Conservation (phyloP, 306 rosid species). For the Inga leiocalycina region DNA sequence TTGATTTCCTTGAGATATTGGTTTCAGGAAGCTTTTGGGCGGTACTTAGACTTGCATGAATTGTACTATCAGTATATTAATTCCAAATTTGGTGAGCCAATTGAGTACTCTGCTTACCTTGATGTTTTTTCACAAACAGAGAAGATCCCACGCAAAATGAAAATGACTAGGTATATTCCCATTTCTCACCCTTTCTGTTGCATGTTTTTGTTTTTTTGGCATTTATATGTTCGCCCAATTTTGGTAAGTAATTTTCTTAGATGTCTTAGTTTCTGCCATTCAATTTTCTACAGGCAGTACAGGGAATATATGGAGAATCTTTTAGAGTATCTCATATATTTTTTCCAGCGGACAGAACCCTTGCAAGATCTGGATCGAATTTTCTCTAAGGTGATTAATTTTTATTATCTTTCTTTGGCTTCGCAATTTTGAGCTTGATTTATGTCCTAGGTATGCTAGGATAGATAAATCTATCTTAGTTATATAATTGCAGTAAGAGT, state of each 20-base stretch:
- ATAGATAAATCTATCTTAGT: neutral
- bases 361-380: constrained; percentile 92
- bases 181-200: neutral
- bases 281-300: constrained; percentile 67
- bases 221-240: neutral
- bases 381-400: constrained; percentile 67
- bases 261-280: constrained; percentile 26
- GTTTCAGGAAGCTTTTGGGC: constrained; percentile 87
- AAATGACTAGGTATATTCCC: constrained; percentile 55
- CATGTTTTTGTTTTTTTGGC: constrained; percentile 21
- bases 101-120: constrained; percentile 86
- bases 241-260: neutral
- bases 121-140: constrained; percentile 76
- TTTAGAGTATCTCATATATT: constrained; percentile 67
- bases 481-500: neutral
- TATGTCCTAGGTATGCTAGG: neutral
- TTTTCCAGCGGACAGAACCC: constrained; percentile 95
- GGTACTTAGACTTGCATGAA: constrained; percentile 89
- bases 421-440: constrained; percentile 21
- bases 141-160: constrained; percentile 73
- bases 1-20: constrained; percentile 32
- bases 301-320: constrained; percentile 77
- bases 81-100: constrained; percentile 94
- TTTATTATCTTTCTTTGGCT: neutral
- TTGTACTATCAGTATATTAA: constrained; percentile 74